These are phyloP conservation scores for Vitis cinerea DNA, from an alignment of 164 flowering plant species.

Conservation along the genomic window DNA sequence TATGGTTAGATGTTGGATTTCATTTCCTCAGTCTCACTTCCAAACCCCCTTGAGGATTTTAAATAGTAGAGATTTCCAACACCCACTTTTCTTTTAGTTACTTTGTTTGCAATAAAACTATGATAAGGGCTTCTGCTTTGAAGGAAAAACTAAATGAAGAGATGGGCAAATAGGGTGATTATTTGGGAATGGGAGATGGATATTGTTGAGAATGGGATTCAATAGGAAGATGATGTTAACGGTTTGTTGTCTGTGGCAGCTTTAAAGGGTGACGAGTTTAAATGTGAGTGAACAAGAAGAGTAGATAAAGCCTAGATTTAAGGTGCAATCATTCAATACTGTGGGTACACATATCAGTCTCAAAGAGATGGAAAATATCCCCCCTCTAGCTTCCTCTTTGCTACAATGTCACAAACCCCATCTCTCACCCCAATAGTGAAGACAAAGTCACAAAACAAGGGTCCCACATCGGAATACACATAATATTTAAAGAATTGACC, in stretches of 20 bases:
- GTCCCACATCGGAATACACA: neutral
- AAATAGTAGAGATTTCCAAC: no score
- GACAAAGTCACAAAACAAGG: neutral
- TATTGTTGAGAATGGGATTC: no score
- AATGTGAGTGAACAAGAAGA: conserved; percentile 2
- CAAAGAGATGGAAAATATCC: neutral
- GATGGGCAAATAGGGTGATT: no score
- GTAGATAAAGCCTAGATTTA: conserved; percentile 10
- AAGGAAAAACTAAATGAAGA: no score
- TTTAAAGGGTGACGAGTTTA: neutral
- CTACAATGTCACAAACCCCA: neutral
- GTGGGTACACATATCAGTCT: neutral
- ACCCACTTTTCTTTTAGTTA: no score
- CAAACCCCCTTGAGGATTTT: no score
- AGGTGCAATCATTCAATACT: neutral
- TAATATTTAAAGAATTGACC: no score
- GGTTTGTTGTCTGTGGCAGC: neutral
- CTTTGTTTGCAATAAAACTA: no score
- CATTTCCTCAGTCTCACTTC: neutral
- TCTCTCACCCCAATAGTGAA: neutral
- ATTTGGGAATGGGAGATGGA: no score
- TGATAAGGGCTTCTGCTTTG: no score
- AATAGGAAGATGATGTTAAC: no score
- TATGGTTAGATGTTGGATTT: conserved; percentile 15
- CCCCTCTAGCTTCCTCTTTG: neutral